Base-by-base conservation (phyloP, 2,329 filamentous ascomycete genomes). In the Aspergillus sp. region DNA sequence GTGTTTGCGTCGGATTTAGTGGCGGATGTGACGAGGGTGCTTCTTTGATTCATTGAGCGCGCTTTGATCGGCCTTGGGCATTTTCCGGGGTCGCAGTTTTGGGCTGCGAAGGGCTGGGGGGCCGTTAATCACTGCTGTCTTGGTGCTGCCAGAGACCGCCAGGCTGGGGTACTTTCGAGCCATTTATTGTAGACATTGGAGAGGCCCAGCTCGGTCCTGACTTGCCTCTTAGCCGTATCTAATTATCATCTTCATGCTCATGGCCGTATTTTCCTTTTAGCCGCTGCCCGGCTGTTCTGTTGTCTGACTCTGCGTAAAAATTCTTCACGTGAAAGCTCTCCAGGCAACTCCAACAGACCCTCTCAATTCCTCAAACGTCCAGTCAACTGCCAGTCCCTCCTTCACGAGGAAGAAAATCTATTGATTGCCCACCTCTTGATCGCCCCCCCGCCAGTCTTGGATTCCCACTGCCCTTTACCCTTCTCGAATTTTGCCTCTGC, bases 281-380 rank as follows among this genome's bases (percentile, higher is more conserved):
- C 36, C 53, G 53, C 53, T 15, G 26, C 24, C 43, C 36, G 45
- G 39, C 22, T 34, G 26, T 43, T 48, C 44, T 26, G 34, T 43
- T 50, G 17, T 22, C n/a, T 41, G 13, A 13, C 17, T 18, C 17
- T 4, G n/a, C 30, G 26, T 15, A 18, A 49, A 53, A 53, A 38
- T 42, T 55, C 34, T 58, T 60, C 58, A 60, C 58, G 58, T 60
- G 58, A 60, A 60, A 55, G 20, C 41, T 11, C 43, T n/a, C 45
- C 26, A 36, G 26, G 17, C 12, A 49, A 24, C 41, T 53, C 41
- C 26, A 44, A 8, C 13, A 17, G 17, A 32, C 15, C 44, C 26
- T 43, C 39, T 44, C 36, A 38, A 22, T 7, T n/a, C 18, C 41
- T 15, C 39, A 32, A 53, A 38, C 44, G 26, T 49, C 53, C 52